Conservation (phyloP, 1,284 basidiomycete species). For the Cutaneotrichosporon dermatis region DNA sequence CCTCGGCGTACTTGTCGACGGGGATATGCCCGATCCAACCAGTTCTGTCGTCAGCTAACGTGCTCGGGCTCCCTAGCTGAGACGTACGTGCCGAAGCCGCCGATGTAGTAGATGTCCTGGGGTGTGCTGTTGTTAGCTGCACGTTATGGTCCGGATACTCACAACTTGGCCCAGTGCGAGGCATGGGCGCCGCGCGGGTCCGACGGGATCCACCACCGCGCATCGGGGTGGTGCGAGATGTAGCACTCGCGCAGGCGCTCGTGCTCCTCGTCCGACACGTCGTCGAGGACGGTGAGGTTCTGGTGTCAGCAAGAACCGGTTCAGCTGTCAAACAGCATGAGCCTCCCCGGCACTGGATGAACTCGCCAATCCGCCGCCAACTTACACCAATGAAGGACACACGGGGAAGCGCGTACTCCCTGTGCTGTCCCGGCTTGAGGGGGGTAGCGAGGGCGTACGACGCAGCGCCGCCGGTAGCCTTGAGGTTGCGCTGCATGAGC, state of each 20-base stretch:
- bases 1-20: conserved; percentile 53
- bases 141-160: conserved; percentile 23
- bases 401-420: conserved; percentile 45
- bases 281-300: conserved; percentile 39
- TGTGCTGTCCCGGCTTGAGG: conserved; percentile 44
- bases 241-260: conserved; percentile 33
- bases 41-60: conserved; percentile 16
- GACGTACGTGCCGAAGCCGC: conserved; percentile 61
- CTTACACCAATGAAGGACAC: conserved; percentile 58
- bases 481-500: conserved; percentile 58
- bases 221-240: conserved; percentile 42
- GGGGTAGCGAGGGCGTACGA: conserved; percentile 56
- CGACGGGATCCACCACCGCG: conserved; percentile 42
- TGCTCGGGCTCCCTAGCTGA: neutral
- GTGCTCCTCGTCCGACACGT: conserved; percentile 23
- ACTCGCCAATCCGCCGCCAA: too few species aligned
- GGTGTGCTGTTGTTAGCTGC: neutral
- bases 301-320: conserved; percentile 16
- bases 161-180: conserved; percentile 41
- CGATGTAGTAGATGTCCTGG: conserved; percentile 59
- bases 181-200: conserved; percentile 32
- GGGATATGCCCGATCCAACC: conserved; percentile 61
- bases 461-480: conserved; percentile 52
- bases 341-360: too few species aligned
- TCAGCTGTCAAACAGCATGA: too few species aligned